A percentile compares a stretch with the other conserved stretches of the same genome.
Conservation (phyloP, 2,329 filamentous ascomycete genomes). For the Chrysoporthe cubensis region DNA sequence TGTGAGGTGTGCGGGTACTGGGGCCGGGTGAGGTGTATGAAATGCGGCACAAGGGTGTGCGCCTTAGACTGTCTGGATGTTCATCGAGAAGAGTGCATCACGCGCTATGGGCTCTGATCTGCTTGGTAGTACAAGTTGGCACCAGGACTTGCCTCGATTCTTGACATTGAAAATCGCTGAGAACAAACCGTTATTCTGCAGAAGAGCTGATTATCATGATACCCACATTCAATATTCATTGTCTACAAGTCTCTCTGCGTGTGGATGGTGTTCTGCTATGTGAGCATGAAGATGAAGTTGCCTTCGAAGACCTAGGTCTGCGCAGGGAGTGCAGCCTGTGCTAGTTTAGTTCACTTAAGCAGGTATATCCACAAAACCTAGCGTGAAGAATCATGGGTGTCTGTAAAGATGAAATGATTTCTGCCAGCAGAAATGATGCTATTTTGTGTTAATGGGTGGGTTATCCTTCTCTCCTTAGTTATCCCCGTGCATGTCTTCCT, state of each 20-base stretch:
- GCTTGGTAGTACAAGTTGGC: background rate
- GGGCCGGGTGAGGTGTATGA: slow-evolving; percentile 75
- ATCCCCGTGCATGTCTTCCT: no score
- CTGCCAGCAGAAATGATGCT: no score
- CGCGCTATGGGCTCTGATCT: slow-evolving; percentile 58
- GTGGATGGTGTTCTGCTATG: background rate
- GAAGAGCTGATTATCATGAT: slow-evolving; percentile 13
- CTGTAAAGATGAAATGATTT: no score
- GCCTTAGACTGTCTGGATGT: slow-evolving; percentile 73
- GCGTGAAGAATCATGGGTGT: background rate
- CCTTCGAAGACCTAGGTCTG: background rate
- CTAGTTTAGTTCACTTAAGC: no score
- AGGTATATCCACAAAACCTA: no score
- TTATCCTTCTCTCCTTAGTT: no score
- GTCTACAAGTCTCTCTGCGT: background rate
- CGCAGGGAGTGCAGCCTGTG: no score
- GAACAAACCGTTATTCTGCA: background rate
- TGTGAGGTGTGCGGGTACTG: slow-evolving; percentile 84
- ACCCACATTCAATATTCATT: slow-evolving; percentile 7
- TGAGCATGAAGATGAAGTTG: background rate
- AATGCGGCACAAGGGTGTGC: slow-evolving; percentile 79
- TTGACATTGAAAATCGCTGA: background rate
- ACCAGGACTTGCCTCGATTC: background rate
- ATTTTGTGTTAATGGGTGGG: no score
- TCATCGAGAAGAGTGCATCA: slow-evolving; percentile 73